Evolutionary conservation across 2,329 filamentous ascomycete species (phyloP).

Genomic region (Furcasterigmium sp.): DNA sequence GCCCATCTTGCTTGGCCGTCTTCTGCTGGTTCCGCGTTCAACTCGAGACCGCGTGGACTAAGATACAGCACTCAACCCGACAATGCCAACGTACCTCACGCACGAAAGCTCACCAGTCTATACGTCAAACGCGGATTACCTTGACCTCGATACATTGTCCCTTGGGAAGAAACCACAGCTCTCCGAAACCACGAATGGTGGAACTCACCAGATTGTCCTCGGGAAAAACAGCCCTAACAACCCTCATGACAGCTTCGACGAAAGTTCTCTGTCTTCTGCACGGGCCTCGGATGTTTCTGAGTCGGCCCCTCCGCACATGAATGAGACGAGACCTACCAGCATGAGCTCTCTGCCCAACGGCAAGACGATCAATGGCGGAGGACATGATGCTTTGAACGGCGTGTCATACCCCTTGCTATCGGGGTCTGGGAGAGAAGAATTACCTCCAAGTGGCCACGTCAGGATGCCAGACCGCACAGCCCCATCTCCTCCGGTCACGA

Average conservation of each 20-base stretch:
- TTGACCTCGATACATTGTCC: constrained; percentile 35
- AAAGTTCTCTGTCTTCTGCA: constrained; percentile 47
- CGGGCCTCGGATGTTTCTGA: constrained; percentile 48
- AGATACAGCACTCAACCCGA: constrained; percentile 1
- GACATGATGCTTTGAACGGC: constrained; percentile 20
- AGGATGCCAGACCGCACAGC: constrained; percentile 21
- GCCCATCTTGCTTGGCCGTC: too few species aligned
- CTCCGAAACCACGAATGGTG: constrained; percentile 25
- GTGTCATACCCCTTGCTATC: constrained; percentile 17
- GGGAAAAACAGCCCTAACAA: constrained; percentile 37
- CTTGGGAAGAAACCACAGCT: constrained; percentile 19
- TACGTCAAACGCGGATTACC: constrained; percentile 34
- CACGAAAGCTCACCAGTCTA: constrained; percentile 38
- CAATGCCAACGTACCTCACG: constrained; percentile 51
- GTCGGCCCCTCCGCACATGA: constrained; percentile 32
- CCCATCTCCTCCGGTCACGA: constrained; percentile 8
- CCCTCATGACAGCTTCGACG: constrained; percentile 49
- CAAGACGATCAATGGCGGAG: constrained; percentile 27
- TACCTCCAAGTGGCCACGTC: constrained; percentile 14
- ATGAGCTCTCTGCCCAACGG: constrained; percentile 57
- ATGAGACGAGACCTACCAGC: constrained; percentile 39
- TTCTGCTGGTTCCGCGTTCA: too few species aligned
- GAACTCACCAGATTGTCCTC: constrained; percentile 20
- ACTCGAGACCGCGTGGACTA: neutral
- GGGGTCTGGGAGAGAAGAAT: neutral